A percentile compares a stretch with the other conserved stretches of the same genome.
These are phyloP conservation scores for Globisporangium acanthophoron DNA, from an alignment of 352 stramenopile genomes.

Conservation along the genomic window DNA sequence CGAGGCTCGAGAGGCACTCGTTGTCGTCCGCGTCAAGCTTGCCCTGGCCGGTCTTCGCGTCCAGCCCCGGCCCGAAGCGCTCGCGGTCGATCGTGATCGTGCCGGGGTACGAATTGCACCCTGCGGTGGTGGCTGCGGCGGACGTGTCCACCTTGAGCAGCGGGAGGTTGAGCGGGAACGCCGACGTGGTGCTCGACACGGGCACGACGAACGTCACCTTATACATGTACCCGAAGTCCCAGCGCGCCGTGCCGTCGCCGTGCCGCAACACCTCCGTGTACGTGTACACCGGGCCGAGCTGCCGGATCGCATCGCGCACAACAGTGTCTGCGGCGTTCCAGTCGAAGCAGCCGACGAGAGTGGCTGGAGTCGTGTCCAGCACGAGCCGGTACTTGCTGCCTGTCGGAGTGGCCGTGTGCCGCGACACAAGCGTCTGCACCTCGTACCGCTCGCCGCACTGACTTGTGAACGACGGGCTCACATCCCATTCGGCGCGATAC, in stretches of 20 bases:
- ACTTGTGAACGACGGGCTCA: conserved; percentile 79
- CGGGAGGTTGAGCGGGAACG: conserved; percentile 36
- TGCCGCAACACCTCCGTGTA: conserved; percentile 23
- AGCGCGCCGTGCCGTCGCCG: conserved; percentile 49
- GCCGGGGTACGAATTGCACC: conserved; percentile 29
- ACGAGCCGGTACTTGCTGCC: conserved; percentile 25
- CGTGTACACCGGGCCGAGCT: conserved; percentile 23
- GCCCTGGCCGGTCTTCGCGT: conserved; percentile 40
- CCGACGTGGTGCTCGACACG: conserved; percentile 25
- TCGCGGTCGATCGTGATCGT: conserved; percentile 22
- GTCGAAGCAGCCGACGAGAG: conserved; percentile 28
- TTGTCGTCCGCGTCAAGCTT: conserved; percentile 46
- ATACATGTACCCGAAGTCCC: conserved; percentile 75
- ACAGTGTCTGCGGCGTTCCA: conserved; percentile 19
- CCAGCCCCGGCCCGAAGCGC: conserved; percentile 48
- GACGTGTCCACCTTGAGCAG: conserved; percentile 24
- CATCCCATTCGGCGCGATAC: conserved; percentile 96
- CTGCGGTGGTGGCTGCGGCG: conserved; percentile 12
- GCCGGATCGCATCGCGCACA: conserved; percentile 23
- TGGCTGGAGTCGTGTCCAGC: conserved; percentile 8
- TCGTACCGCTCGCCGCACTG: conserved; percentile 65
- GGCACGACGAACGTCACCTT: conserved; percentile 41
- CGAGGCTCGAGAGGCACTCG: conserved; percentile 42
- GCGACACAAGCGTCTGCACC: conserved; percentile 53
- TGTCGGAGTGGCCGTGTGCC: conserved; percentile 3